Percentiles rank a stretch among this genome's conserved stretches.
Conservation (phyloP, 805 yeast species). For the Suhomyces emberorum region DNA sequence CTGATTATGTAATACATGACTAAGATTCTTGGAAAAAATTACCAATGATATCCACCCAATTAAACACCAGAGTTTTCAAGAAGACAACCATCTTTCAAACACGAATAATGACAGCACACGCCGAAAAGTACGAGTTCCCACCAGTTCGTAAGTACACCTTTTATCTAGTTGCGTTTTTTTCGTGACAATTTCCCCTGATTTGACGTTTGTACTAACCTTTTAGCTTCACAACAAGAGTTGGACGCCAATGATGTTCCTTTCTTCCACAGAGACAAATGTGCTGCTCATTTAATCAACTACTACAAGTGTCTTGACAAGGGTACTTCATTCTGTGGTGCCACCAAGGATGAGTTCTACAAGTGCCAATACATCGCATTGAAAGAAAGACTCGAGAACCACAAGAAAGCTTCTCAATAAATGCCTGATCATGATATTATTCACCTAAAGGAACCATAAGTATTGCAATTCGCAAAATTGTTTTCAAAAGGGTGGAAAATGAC, state of each 20-base stretch:
- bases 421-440: no score
- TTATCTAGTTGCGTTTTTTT: neutral
- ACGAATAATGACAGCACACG: slow-evolving; percentile 10
- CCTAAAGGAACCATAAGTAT: no score
- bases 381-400: slow-evolving; percentile 30
- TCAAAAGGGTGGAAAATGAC: no score
- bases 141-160: slow-evolving; percentile 12
- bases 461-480: no score
- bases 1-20: neutral
- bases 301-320: slow-evolving; percentile 45
- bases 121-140: slow-evolving; percentile 13
- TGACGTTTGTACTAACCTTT: slow-evolving; percentile 6
- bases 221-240: slow-evolving; percentile 29
- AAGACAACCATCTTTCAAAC: neutral
- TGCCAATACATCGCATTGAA: slow-evolving; percentile 43
- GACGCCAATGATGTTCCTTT: slow-evolving; percentile 42
- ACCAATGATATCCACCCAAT: slow-evolving; percentile 9
- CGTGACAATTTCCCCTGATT: no score
- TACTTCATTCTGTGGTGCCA: slow-evolving; percentile 34
- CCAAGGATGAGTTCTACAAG: slow-evolving; percentile 44
- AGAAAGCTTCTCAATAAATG: slow-evolving; percentile 2
- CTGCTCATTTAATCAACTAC: slow-evolving; percentile 40
- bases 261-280: slow-evolving; percentile 43
- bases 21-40: slow-evolving; percentile 3
- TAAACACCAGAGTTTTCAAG: neutral